A percentile compares a stretch with the other conserved stretches of the same genome.
Conservation (phyloP, 257 asterid species). For the Petrea volubilis region DNA sequence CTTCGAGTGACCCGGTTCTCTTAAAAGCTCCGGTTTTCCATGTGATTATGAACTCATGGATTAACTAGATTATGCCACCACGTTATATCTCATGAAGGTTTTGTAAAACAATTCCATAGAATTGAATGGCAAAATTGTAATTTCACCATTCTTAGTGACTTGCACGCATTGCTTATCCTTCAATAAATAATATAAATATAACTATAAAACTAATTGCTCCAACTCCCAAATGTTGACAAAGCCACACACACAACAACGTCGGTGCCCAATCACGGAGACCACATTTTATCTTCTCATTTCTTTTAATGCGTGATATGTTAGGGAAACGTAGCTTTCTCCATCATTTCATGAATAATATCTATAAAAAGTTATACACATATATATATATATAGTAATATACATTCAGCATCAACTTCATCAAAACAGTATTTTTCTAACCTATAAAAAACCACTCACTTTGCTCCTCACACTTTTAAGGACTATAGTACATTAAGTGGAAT, state of each 20-base stretch:
- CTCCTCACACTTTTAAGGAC: too few relatives aligned
- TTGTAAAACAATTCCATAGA: neutral
- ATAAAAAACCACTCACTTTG: too few relatives aligned
- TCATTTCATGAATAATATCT: constrained; percentile 14
- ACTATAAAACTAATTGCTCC: constrained; percentile 15
- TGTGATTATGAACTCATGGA: too few relatives aligned
- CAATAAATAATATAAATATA: too few relatives aligned
- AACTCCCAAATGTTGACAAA: constrained; percentile 16
- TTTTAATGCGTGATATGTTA: constrained; percentile 1
- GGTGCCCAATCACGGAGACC: constrained; percentile 22
- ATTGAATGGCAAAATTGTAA: neutral
- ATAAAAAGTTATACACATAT: too few relatives aligned
- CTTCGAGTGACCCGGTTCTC: too few relatives aligned
- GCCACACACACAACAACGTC: neutral
- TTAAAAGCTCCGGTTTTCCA: too few relatives aligned
- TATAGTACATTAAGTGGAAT: too few relatives aligned
- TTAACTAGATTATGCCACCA: too few relatives aligned
- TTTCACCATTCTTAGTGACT: neutral
- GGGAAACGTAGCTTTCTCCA: constrained; percentile 38
- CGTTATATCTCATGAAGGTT: too few relatives aligned
- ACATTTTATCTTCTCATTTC: neutral
- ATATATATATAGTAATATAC: too few relatives aligned
- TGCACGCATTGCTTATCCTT: neutral
- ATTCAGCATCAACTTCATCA: constrained; percentile 1
- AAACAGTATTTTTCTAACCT: neutral